A percentile compares a stretch with the other conserved stretches of the same genome.
These are phyloP conservation scores for Hawksworthiomyces lignivorus DNA, from an alignment of 2,329 filamentous ascomycete genomes.

Conservation along the genomic window DNA sequence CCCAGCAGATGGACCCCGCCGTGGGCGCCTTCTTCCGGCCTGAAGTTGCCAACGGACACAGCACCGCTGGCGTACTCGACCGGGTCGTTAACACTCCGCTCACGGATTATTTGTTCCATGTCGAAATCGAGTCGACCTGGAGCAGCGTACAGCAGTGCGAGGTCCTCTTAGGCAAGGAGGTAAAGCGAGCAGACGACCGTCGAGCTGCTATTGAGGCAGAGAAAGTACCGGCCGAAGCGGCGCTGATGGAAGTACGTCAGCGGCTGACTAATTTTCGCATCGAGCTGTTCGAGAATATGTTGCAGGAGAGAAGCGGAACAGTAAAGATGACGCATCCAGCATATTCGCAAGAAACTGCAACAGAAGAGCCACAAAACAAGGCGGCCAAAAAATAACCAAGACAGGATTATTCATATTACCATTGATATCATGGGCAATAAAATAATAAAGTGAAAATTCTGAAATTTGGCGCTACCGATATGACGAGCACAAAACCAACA, in stretches of 20 bases:
- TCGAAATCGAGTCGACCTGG: background rate
- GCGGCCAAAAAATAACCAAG: no score
- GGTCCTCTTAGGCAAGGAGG: background rate
- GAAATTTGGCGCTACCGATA: no score
- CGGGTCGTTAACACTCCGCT: background rate
- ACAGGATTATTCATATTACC: no score
- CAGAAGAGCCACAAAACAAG: no score
- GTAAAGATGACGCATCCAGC: no score
- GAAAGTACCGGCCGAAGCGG: background rate
- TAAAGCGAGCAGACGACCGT: background rate
- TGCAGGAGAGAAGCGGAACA: no score
- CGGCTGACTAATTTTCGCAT: background rate
- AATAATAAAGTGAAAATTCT: no score
- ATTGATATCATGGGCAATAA: no score
- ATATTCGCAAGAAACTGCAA: no score
- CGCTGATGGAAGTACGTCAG: background rate
- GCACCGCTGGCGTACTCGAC: background rate
- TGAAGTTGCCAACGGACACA: background rate
- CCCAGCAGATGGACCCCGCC: background rate
- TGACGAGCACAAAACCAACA: no score
- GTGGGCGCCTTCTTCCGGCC: background rate
- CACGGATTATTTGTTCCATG: background rate
- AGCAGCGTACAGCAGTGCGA: background rate
- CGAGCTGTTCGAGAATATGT: background rate
- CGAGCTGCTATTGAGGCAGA: background rate